These are phyloP conservation scores for Claviceps sp. DNA, from an alignment of 2,329 filamentous ascomycete species.

Conservation along the genomic window DNA sequence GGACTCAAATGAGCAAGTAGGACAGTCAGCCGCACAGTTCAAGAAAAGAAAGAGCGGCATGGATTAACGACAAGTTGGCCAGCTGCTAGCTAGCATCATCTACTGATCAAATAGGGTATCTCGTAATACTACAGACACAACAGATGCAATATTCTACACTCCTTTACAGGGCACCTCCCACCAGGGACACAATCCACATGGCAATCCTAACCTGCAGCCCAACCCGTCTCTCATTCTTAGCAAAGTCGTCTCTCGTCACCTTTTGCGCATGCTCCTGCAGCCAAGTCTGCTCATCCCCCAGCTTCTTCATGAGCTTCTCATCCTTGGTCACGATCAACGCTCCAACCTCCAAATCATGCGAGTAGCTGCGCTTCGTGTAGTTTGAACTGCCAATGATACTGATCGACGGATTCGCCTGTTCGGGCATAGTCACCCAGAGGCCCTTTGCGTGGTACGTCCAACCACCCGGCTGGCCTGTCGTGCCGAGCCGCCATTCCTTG, in stretches of 20 bases:
- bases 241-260: conserved; percentile 66
- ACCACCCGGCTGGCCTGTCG: conserved; percentile 64
- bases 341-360: conserved; percentile 81
- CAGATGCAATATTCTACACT: conserved; percentile 4
- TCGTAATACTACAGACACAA: background rate
- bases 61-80: background rate
- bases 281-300: conserved; percentile 72
- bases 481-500: conserved; percentile 79
- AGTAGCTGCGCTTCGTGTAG: conserved; percentile 89
- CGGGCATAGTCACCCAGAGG: conserved; percentile 70
- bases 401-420: conserved; percentile 54
- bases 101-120: conserved; percentile 1
- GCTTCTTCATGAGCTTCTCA: conserved; percentile 50
- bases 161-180: conserved; percentile 70
- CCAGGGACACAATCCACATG: conserved; percentile 83
- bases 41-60: too few relatives aligned
- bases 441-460: conserved; percentile 99
- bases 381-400: conserved; percentile 86
- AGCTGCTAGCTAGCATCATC: background rate
- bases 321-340: conserved; percentile 75
- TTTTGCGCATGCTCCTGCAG: conserved; percentile 59
- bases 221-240: conserved; percentile 69
- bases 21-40: too few relatives aligned
- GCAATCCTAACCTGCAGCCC: conserved; percentile 72
- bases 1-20: too few relatives aligned